Percentiles rank a stretch among this genome's conserved stretches.
These are phyloP conservation scores for Globisporangium splendens DNA, from an alignment of 352 stramenopile species.

Conservation along the genomic window DNA sequence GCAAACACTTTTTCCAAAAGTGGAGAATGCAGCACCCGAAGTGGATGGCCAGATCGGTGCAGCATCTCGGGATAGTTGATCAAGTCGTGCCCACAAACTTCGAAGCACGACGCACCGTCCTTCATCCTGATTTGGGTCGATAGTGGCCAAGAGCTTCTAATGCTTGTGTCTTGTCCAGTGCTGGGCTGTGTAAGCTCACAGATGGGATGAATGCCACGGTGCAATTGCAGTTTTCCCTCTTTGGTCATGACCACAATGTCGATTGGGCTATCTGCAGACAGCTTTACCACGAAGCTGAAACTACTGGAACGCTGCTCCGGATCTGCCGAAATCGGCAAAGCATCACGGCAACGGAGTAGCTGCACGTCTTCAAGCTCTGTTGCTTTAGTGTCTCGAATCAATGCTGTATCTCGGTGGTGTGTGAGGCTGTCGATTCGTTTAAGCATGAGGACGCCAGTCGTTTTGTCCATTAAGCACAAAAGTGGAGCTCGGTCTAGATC, in stretches of 20 bases:
- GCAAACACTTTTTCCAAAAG: slow-evolving; percentile 31
- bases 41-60: slow-evolving; percentile 38
- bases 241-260: slow-evolving; percentile 46
- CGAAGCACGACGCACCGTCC: slow-evolving; percentile 22
- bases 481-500: slow-evolving; percentile 17
- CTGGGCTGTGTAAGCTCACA: slow-evolving; percentile 26
- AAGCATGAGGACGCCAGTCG: slow-evolving; percentile 27
- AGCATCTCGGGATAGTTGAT: slow-evolving; percentile 16
- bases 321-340: slow-evolving; percentile 26
- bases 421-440: slow-evolving; percentile 18
- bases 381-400: neutral
- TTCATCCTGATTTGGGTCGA: slow-evolving; percentile 26
- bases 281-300: neutral
- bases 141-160: slow-evolving; percentile 7
- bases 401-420: neutral
- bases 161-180: slow-evolving; percentile 1
- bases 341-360: slow-evolving; percentile 37
- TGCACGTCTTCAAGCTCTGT: neutral
- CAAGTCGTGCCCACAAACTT: slow-evolving; percentile 22
- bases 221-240: slow-evolving; percentile 25
- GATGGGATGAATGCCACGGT: slow-evolving; percentile 28
- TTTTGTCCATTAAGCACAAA: slow-evolving; percentile 46
- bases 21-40: slow-evolving; percentile 27
- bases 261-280: neutral
- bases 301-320: neutral